Conservation (phyloP, 345 rosid genomes). For the Cardamine occulta region DNA sequence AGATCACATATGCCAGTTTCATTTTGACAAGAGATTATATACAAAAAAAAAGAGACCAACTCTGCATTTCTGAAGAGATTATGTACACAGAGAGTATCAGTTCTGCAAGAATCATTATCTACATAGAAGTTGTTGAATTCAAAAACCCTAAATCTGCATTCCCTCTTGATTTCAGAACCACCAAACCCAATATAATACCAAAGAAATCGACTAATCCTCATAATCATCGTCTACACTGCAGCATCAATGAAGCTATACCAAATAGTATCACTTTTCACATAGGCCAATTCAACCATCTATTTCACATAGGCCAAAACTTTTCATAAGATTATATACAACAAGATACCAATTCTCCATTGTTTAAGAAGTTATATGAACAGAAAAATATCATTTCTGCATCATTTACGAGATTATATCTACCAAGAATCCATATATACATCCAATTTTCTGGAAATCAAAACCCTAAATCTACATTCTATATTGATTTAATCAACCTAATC, state of each 20-base stretch:
- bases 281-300: neutral
- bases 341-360: neutral
- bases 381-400: neutral
- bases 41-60: no score
- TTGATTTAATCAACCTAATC: conserved; percentile 12
- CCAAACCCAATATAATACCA: no score
- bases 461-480: conserved; percentile 31
- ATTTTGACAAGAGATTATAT: neutral
- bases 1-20: neutral
- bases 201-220: conserved; percentile 45
- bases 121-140: neutral
- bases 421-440: neutral
- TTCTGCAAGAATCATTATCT: neutral
- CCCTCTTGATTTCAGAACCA: neutral
- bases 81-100: no score
- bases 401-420: neutral
- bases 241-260: conserved; percentile 6
- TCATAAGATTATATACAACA: neutral
- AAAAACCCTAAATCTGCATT: neutral
- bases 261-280: no score
- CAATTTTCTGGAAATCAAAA: neutral
- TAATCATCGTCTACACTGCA: conserved; percentile 92
- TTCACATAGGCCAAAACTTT: neutral
- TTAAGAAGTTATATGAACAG: neutral
- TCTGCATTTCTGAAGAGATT: no score